Base-by-base conservation (phyloP, 495 filamentous ascomycete species). In the Aspergillus avenaceus region DNA sequence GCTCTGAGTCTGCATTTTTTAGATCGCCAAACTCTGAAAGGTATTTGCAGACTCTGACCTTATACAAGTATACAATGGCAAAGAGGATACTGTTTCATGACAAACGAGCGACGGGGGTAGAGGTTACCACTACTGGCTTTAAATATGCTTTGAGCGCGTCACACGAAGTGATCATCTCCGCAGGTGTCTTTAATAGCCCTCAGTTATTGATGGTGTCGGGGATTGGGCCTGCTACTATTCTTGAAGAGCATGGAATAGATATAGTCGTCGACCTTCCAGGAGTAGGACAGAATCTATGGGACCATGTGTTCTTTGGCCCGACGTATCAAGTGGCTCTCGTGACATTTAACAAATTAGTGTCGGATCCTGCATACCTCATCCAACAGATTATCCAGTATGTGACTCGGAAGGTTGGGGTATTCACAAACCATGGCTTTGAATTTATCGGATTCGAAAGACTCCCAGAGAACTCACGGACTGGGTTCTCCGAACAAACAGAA, bases 91-190 rank as follows among this genome's bases (percentile, higher is more conserved):
- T 80, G 1, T 77, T 62, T 40, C 12, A 73, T 5, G 8, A 55
- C 0, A 59, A 58, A 36, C 31, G 38, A 16, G 59, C 65, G 0
- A 46, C 32, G 5, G 61, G 57, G 1, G 54, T 64, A 0, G 37
- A 58, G 14, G 45, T 62, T 5, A 41, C 16, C 48, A 49, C 50
- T 0, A 19, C n/a, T 0, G 22, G 41, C 53, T n/a, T 52, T 11
- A 36, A 40, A 7, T 78, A 74, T 50, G 64, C 44, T 0, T 48
- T 79, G 3, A 49, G 34, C 0, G 78, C 80, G 0, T 61, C 38
- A 0, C 72, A 70, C 41, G 80, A 82, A 51, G 73, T 84, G 38
- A 79, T 83, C 26, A 14, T 84, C 0, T 77, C 79, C 4, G 77
- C 78, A 3, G 81, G 81, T 8, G 70, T 52, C 7, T 71, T 81